Conservation (phyloP, 2,329 filamentous ascomycete species). For the Aphanocladium album region DNA sequence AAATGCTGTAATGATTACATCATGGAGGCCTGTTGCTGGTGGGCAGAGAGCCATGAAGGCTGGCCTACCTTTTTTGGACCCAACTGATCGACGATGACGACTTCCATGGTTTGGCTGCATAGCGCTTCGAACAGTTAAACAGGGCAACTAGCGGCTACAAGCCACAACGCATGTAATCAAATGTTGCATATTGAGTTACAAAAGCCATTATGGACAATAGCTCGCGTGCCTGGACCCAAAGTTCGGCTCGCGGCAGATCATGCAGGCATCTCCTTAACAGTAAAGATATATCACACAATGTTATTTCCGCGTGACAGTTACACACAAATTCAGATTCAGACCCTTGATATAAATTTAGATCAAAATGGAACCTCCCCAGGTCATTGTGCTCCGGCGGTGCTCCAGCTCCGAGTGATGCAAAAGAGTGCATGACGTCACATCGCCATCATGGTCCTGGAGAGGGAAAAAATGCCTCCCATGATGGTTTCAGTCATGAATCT, state of each 20-base stretch:
- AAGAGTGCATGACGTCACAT: constrained; percentile 4
- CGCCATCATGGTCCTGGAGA: neutral
- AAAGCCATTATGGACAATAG: neutral
- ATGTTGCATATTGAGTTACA: neutral
- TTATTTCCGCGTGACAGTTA: neutral
- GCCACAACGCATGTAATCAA: neutral
- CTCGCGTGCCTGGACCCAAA: neutral
- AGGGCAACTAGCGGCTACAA: neutral
- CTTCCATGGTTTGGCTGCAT: neutral
- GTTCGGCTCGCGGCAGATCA: neutral
- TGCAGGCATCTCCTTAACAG: neutral
- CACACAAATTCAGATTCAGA: neutral
- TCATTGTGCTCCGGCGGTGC: neutral
- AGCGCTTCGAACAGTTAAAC: neutral
- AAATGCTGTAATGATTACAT: constrained; percentile 6
- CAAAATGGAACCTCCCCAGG: neutral
- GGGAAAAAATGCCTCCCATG: neutral
- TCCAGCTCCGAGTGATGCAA: neutral
- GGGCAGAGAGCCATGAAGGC: neutral
- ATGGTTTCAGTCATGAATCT: neutral
- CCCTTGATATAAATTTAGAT: neutral
- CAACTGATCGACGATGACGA: neutral
- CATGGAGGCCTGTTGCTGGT: neutral
- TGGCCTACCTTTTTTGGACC: neutral
- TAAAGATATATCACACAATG: neutral